Evolutionary conservation across 192 early-diverging fungal genomes (phyloP).

Genomic region (Neocallimastix lanati): DNA sequence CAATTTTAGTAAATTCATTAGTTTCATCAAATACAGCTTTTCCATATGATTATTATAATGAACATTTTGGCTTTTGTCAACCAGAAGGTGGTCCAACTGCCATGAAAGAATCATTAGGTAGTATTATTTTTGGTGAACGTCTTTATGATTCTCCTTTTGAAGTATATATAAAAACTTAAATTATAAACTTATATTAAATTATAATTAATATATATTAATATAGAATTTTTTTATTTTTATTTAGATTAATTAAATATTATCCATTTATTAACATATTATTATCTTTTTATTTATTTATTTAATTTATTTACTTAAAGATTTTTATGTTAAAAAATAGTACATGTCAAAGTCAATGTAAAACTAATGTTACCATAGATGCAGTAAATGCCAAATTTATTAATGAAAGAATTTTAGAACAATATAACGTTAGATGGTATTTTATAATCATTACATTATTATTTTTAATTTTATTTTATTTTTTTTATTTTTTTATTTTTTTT

Average conservation of each 20-base stretch:
- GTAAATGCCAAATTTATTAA: constrained; percentile 77
- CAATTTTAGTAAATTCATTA: too few species aligned
- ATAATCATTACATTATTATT: too few species aligned
- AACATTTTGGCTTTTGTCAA: constrained; percentile 36
- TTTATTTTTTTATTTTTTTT: too few species aligned
- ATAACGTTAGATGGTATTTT: constrained; percentile 54
- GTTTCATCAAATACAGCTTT: too few species aligned
- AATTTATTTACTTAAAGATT: constrained; percentile 42
- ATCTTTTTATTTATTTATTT: neutral
- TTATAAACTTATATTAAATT: too few species aligned
- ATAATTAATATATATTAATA: too few species aligned
- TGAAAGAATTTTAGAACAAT: constrained; percentile 56
- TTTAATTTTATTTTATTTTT: too few species aligned
- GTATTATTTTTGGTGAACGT: constrained; percentile 89
- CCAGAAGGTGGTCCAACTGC: constrained; percentile 32
- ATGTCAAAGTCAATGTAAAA: constrained; percentile 49
- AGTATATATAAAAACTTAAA: constrained; percentile 15
- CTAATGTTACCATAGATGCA: constrained; percentile 22
- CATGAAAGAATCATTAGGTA: constrained; percentile 63
- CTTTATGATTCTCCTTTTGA: constrained; percentile 67
- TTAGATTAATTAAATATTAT: neutral
- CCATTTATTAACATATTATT: too few species aligned
- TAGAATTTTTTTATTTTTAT: neutral
- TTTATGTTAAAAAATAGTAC: constrained; percentile 31
- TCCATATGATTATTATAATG: too few species aligned